Evolutionary conservation across 1,139 yeast species (phyloP), one percentile per base, ranked within the genome.

Genomic region (Kodamaea sp.): DNA sequence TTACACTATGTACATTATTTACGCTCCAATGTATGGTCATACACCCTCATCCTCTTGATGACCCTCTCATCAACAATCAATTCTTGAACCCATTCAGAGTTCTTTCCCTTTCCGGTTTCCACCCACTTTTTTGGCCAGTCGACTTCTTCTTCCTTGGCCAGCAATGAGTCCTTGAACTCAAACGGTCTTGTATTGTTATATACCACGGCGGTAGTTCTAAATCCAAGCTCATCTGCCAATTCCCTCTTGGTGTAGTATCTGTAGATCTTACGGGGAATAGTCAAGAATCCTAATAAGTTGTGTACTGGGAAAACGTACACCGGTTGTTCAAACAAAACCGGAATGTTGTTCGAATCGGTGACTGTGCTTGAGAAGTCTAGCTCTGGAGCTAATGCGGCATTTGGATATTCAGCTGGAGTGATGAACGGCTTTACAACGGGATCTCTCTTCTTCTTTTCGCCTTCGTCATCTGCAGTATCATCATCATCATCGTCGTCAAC

Each of bases 71-170:
- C 97, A 16, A 77, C 78, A 11, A 59, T 69, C 37, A 89, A 64
- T 15, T 84, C 92, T 55, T 81, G 81, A 36, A 84, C 81, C 98
- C 98, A 92, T 57, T 90, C 97, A 41, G 95, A 83, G 26, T 76
- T 66, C 50, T 78, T 82, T 37, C 78, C 83, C 31, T 63, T 55
- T 12, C 95, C 96, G 43, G 70, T 73, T 43, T 78, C 73, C 27
- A 86, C 84, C 96, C 97, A 94, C 42, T 76, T 73, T 42, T 67
- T 66, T 15, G 97, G 97, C 99, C 99, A 94, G 47, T 88, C 95
- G 12, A 62, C 55, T 55, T 92, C 97, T 57, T 94, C 98, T 26
- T 69, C 79, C 24, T 61, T 59, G 7, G 81, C 84, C 48, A 74
- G 59, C 24, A 69, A 64, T 26, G 75, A 60, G 49, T 87, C 94